Percentiles rank a stretch among this genome's conserved stretches.
These are phyloP conservation scores for Hyaloscypha hepaticicola DNA, from an alignment of 495 filamentous ascomycete genomes.

Conservation along the genomic window DNA sequence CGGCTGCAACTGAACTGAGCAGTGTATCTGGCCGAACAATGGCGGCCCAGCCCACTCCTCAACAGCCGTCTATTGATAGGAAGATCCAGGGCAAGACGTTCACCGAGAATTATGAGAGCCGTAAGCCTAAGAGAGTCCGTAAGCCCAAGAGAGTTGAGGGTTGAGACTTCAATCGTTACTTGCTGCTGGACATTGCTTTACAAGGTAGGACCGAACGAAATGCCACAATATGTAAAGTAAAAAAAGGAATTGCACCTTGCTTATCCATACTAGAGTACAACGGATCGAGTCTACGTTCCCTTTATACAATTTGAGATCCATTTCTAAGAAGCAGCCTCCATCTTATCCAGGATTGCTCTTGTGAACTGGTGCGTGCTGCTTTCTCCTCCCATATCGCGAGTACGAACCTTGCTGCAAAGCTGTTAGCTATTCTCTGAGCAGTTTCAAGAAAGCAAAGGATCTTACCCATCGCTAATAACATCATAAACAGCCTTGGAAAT, in stretches of 20 bases:
- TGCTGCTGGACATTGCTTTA: not conserved
- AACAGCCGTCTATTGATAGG: not conserved
- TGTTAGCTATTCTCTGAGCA: conserved; percentile 13
- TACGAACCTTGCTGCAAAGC: conserved; percentile 68
- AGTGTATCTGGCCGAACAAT: no score
- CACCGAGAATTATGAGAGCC: not conserved
- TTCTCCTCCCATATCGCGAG: conserved; percentile 91
- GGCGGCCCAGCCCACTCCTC: no score
- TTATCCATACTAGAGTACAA: conserved; percentile 33
- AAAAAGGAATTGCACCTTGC: conserved; percentile 3
- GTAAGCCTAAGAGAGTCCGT: not conserved
- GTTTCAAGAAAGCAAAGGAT: not conserved
- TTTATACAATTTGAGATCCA: conserved; percentile 27
- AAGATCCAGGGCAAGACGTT: not conserved
- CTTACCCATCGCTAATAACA: conserved; percentile 91
- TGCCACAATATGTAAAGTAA: not conserved
- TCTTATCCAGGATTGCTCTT: conserved; percentile 84
- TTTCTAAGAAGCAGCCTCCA: conserved; percentile 59
- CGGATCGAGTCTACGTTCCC: conserved; percentile 18
- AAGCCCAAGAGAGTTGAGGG: conserved; percentile 1
- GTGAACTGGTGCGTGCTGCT: conserved; percentile 93
- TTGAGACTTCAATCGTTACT: not conserved
- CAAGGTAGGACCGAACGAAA: not conserved
- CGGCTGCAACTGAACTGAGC: no score
- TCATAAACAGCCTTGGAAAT: conserved; percentile 97